These are phyloP conservation scores for Pulchroboletus neoregius DNA, from an alignment of 1,284 basidiomycete species.

Conservation along the genomic window DNA sequence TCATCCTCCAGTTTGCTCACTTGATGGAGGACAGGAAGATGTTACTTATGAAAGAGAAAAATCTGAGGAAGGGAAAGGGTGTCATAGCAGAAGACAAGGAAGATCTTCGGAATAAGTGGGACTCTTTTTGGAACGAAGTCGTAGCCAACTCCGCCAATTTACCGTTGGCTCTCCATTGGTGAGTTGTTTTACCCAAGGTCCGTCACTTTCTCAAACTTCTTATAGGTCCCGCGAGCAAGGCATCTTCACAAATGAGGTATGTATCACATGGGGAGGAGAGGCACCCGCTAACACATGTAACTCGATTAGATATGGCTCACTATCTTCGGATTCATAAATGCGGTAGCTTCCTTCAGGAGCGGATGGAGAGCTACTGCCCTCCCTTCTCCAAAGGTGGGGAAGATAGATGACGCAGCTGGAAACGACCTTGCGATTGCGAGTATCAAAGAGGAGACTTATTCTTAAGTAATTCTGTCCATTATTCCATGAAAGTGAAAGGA, in stretches of 20 bases:
- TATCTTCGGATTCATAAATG: conserved; percentile 60
- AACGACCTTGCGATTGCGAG: conserved; percentile 4
- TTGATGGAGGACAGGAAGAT: conserved; percentile 63
- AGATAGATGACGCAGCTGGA: background rate
- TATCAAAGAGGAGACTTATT: conserved; percentile 12
- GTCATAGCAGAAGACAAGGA: conserved; percentile 48
- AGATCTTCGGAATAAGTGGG: conserved; percentile 58
- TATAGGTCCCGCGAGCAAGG: conserved; percentile 65
- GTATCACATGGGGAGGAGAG: conserved; percentile 10
- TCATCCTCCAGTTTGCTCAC: conserved; percentile 69
- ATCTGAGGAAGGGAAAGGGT: conserved; percentile 56
- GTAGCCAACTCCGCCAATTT: conserved; percentile 73
- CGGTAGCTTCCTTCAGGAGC: conserved; percentile 60
- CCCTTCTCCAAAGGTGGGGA: conserved; percentile 22
- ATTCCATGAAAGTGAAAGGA: background rate
- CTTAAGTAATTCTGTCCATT: conserved; percentile 3
- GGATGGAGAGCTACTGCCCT: conserved; percentile 74
- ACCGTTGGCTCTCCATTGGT: conserved; percentile 84
- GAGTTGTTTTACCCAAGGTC: conserved; percentile 24
- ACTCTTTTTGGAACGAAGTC: conserved; percentile 69
- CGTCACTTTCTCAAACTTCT: conserved; percentile 5
- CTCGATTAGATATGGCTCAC: conserved; percentile 54
- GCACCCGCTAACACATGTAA: conserved; percentile 1
- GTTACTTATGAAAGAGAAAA: conserved; percentile 49
- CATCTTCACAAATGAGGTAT: conserved; percentile 61